phyloP scores from a whole-genome alignment of 1,284 basidiomycete genomes.

The Gomphus sp. region DNA sequence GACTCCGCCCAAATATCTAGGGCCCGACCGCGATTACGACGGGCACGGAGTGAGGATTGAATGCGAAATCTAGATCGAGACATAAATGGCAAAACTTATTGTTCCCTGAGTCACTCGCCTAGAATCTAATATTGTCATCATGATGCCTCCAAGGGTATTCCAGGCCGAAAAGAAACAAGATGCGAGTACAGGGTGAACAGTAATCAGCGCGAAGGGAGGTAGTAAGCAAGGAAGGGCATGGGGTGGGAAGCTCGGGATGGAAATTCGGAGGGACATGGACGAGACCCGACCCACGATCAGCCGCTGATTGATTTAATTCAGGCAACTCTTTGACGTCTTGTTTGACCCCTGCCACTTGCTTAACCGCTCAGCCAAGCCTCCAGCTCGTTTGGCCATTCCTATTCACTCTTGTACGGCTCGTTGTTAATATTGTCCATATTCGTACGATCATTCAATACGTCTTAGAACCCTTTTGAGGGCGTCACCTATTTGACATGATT shows the following conservation, averaged over 20 bases:
- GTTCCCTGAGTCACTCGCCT: not conserved
- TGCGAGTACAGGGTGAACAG: not conserved
- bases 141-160: not conserved
- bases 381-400: not conserved
- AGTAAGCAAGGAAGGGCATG: too few species aligned
- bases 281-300: not conserved
- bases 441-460: not conserved
- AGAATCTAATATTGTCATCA: not conserved
- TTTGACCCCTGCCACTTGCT: constrained; percentile 1
- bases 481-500: not conserved
- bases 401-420: not conserved
- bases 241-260: too few species aligned
- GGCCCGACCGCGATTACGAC: not conserved
- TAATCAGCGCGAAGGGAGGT: too few species aligned
- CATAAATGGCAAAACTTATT: not conserved
- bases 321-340: not conserved
- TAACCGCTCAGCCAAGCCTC: not conserved
- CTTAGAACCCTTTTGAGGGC: not conserved
- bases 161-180: not conserved
- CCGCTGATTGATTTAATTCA: not conserved
- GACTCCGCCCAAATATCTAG: not conserved
- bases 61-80: not conserved
- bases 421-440: not conserved
- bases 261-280: not conserved
- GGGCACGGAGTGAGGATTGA: not conserved